phyloP scores from a whole-genome alignment of 495 filamentous ascomycete genomes.

The Aspergillus incahuasiensis region DNA sequence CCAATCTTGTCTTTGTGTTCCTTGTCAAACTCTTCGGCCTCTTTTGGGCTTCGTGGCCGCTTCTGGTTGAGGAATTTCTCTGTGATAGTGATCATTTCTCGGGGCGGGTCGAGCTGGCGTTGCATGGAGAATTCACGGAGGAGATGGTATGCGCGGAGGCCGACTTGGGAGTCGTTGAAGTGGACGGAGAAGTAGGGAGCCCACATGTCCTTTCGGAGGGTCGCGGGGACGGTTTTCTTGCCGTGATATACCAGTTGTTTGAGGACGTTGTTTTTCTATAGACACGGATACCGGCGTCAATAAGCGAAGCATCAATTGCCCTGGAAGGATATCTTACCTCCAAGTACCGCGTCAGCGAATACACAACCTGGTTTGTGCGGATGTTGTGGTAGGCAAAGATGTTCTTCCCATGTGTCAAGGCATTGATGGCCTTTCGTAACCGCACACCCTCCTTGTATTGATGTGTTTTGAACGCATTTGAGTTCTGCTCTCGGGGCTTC shows the following conservation, averaged over 20 bases:
- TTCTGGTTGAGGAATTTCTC: constrained; percentile 46
- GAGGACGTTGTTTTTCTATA: constrained; percentile 60
- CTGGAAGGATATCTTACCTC: constrained; percentile 48
- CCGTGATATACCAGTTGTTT: constrained; percentile 81
- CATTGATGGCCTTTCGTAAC: constrained; percentile 45
- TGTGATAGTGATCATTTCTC: constrained; percentile 47
- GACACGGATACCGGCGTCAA: not conserved
- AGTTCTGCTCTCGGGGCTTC: constrained; percentile 29
- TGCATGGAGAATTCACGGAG: constrained; percentile 71
- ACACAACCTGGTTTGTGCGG: constrained; percentile 75
- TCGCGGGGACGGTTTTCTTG: constrained; percentile 78
- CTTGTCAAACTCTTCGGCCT: constrained; percentile 39
- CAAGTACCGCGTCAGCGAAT: constrained; percentile 65
- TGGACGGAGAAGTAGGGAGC: constrained; percentile 69
- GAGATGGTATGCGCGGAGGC: constrained; percentile 69
- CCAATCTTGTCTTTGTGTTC: constrained; percentile 41
- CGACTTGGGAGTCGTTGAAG: constrained; percentile 61
- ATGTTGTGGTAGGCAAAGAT: constrained; percentile 84
- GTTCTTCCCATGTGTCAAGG: constrained; percentile 55
- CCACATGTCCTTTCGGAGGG: constrained; percentile 90
- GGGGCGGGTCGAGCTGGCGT: constrained; percentile 40
- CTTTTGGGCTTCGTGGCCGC: constrained; percentile 55
- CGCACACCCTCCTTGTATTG: constrained; percentile 35
- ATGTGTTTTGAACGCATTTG: constrained; percentile 41
- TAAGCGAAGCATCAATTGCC: not conserved